These are phyloP conservation scores for Endotrypanum monterogeii DNA, from an alignment of 208 protist genomes.

Conservation along the genomic window DNA sequence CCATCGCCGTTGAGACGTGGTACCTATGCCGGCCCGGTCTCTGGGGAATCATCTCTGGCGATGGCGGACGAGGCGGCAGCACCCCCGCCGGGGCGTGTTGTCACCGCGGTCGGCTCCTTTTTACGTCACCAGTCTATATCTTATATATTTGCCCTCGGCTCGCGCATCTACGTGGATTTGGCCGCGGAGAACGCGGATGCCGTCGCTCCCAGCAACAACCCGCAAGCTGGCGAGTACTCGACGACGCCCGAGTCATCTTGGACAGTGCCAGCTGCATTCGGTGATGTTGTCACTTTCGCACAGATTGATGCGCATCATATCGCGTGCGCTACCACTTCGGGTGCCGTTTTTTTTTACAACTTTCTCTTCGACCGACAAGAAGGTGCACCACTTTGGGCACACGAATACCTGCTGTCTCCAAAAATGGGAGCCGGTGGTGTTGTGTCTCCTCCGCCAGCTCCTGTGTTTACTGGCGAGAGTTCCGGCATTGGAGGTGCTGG, in stretches of 20 bases:
- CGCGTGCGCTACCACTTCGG: slow-evolving; percentile 69
- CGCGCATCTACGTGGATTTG: slow-evolving; percentile 44
- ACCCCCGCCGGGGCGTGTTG: slow-evolving; percentile 29
- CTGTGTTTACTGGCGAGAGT: not conserved
- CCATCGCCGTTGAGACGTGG: not conserved
- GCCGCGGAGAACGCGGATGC: not conserved
- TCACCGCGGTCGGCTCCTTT: slow-evolving; percentile 73
- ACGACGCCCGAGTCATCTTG: slow-evolving; percentile 59
- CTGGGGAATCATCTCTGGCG: not conserved
- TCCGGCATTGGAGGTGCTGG: not conserved
- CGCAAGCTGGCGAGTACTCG: slow-evolving; percentile 67
- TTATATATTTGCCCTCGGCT: slow-evolving; percentile 64
- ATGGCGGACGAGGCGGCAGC: not conserved
- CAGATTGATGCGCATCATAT: slow-evolving; percentile 63
- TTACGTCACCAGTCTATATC: slow-evolving; percentile 61
- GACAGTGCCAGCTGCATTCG: slow-evolving; percentile 46
- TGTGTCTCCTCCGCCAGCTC: not conserved
- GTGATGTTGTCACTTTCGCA: slow-evolving; percentile 52
- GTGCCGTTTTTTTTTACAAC: slow-evolving; percentile 78
- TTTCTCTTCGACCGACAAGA: slow-evolving; percentile 74
- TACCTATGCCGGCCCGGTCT: not conserved
- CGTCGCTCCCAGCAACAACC: slow-evolving; percentile 4
- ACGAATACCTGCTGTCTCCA: slow-evolving; percentile 34
- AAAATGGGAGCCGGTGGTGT: not conserved
- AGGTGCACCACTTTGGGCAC: slow-evolving; percentile 68